These are phyloP conservation scores for Chondrostereum purpureum DNA, from an alignment of 1,284 basidiomycete species.

Conservation along the genomic window DNA sequence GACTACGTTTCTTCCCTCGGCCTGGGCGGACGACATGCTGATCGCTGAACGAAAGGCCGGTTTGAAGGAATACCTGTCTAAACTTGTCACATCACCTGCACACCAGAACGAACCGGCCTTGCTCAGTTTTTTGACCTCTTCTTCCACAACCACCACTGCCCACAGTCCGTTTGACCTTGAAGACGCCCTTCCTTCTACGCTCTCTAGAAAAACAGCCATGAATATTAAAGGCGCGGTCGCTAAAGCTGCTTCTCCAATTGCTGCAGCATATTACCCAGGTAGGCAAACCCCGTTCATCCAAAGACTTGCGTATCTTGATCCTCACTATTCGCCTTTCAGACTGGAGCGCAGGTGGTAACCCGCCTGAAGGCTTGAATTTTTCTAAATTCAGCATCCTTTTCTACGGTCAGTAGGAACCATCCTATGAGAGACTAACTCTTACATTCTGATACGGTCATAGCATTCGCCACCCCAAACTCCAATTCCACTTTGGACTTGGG, in stretches of 20 bases:
- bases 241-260: slow-evolving; percentile 16
- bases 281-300: neutral
- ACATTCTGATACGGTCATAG: slow-evolving; percentile 24
- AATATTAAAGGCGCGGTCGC: slow-evolving; percentile 13
- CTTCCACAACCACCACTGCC: slow-evolving; percentile 16
- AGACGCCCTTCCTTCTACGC: slow-evolving; percentile 38
- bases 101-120: slow-evolving; percentile 28
- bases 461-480: slow-evolving; percentile 67
- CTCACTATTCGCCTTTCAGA: slow-evolving; percentile 31
- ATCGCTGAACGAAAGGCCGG: slow-evolving; percentile 47
- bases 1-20: slow-evolving; percentile 41
- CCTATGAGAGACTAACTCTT: neutral
- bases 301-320: neutral
- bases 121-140: slow-evolving; percentile 30
- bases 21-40: slow-evolving; percentile 47
- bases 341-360: slow-evolving; percentile 51
- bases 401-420: slow-evolving; percentile 35
- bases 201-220: slow-evolving; percentile 36
- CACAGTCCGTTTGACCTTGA: slow-evolving; percentile 30
- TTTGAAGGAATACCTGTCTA: slow-evolving; percentile 35
- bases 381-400: slow-evolving; percentile 67
- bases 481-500: slow-evolving; percentile 52
- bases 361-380: slow-evolving; percentile 67
- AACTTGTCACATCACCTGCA: slow-evolving; percentile 28
- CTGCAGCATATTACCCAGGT: slow-evolving; percentile 46